Conservation (phyloP, 2,329 filamentous ascomycete genomes). For the Xylariaceae sp. region DNA sequence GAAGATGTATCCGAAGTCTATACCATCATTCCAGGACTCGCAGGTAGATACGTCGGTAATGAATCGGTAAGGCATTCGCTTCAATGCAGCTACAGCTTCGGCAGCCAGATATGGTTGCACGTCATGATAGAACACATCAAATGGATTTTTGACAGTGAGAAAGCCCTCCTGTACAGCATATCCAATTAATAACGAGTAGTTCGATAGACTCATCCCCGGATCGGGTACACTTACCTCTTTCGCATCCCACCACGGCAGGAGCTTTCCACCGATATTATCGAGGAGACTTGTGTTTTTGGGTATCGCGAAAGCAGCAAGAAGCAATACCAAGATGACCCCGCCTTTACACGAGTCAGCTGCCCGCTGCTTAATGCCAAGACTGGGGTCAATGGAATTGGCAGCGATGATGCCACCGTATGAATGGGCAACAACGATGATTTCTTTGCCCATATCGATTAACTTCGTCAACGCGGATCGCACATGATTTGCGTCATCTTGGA, state of each 20-base stretch:
- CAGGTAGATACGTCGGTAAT: background rate
- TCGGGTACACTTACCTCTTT: too few relatives aligned
- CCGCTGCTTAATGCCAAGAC: background rate
- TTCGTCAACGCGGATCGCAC: background rate
- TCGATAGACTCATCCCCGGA: too few relatives aligned
- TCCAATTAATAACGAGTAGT: too few relatives aligned
- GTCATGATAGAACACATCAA: background rate
- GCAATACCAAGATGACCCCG: background rate
- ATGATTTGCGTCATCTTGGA: background rate
- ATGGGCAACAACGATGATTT: background rate
- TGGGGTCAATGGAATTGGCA: background rate
- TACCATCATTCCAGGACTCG: background rate
- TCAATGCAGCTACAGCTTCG: background rate
- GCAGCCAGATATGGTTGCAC: background rate
- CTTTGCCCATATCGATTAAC: background rate
- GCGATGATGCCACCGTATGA: background rate
- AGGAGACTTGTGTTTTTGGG: background rate
- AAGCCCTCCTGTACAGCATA: too few relatives aligned
- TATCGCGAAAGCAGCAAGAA: background rate
- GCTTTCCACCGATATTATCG: background rate
- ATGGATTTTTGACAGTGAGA: background rate
- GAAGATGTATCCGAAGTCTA: background rate
- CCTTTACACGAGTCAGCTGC: background rate
- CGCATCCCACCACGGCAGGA: background rate
- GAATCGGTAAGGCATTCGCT: background rate